Conservation (phyloP, 2,329 filamentous ascomycete genomes). For the Aspergillus awamori region DNA sequence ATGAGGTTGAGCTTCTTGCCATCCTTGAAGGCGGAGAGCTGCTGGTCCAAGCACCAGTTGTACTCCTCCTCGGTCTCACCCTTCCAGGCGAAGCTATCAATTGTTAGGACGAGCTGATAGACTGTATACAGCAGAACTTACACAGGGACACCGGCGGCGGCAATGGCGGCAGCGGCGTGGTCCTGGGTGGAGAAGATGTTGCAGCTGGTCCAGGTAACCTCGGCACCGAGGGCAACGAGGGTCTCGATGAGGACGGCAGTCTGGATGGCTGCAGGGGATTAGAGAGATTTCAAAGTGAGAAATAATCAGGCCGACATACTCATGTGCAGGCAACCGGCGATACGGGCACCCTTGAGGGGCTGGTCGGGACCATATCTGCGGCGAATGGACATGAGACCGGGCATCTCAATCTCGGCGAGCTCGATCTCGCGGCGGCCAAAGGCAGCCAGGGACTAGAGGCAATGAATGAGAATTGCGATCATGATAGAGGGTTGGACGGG, state of each 20-base stretch:
- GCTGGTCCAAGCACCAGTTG: slow-evolving; percentile 99
- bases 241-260: slow-evolving; percentile 99
- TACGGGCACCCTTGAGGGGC: slow-evolving; percentile 90
- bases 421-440: slow-evolving; percentile 99
- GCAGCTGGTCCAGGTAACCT: slow-evolving; percentile 98
- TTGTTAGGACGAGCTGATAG: background rate
- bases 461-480: background rate
- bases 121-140: slow-evolving; percentile 43
- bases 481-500: background rate
- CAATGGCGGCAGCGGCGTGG: slow-evolving; percentile 96
- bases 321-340: slow-evolving; percentile 98
- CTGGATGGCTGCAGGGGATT: slow-evolving; percentile 72
- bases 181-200: slow-evolving; percentile 99
- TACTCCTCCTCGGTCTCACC: slow-evolving; percentile 99
- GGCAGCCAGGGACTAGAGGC: slow-evolving; percentile 76
- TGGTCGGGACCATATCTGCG: slow-evolving; percentile 89
- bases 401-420: slow-evolving; percentile 95
- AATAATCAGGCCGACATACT: slow-evolving; percentile 56
- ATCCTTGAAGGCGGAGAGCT: slow-evolving; percentile 95
- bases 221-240: slow-evolving; percentile 87
- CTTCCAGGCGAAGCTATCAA: slow-evolving; percentile 67
- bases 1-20: slow-evolving; percentile 97
- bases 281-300: slow-evolving; percentile 3
- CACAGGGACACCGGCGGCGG: slow-evolving; percentile 88
- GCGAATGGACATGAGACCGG: slow-evolving; percentile 94